Conservation (phyloP, 768 basidiomycete species). For the Mycena galopus region DNA sequence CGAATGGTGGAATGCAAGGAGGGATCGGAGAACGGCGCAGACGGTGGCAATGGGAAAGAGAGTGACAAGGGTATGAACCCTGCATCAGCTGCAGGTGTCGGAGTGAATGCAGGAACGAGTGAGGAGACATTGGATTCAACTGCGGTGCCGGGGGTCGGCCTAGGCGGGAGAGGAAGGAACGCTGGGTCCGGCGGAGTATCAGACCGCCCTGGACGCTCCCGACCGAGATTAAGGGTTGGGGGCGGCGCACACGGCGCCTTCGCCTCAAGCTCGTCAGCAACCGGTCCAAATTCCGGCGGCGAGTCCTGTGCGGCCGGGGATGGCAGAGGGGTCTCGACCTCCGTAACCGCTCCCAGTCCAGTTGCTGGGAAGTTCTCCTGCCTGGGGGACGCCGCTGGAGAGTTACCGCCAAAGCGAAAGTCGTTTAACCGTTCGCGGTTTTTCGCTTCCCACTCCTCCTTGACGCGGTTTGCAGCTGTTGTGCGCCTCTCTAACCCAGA, state of each 20-base stretch:
- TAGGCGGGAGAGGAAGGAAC: slow-evolving; percentile 17
- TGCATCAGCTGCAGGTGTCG: slow-evolving; percentile 13
- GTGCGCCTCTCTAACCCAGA: slow-evolving; percentile 35
- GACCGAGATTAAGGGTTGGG: slow-evolving; percentile 27
- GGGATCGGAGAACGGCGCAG: slow-evolving; percentile 6
- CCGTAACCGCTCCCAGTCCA: slow-evolving; percentile 26
- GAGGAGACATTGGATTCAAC: slow-evolving; percentile 16
- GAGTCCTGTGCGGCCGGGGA: slow-evolving; percentile 10
- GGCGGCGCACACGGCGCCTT: slow-evolving; percentile 30
- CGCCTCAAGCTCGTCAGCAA: neutral
- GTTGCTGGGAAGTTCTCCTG: slow-evolving; percentile 18
- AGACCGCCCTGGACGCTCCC: slow-evolving; percentile 25
- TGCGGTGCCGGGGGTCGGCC: neutral
- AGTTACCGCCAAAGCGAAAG: slow-evolving; percentile 52
- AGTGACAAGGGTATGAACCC: slow-evolving; percentile 27
- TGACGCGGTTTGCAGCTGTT: slow-evolving; percentile 66
- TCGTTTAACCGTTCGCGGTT: slow-evolving; percentile 51
- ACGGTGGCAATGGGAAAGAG: slow-evolving; percentile 25
- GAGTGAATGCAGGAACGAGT: slow-evolving; percentile 33
- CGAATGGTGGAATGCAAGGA: neutral
- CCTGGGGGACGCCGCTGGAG: slow-evolving; percentile 29
- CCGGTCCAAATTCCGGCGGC: neutral
- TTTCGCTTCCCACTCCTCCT: slow-evolving; percentile 65
- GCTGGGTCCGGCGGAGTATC: slow-evolving; percentile 24
- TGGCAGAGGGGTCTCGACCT: slow-evolving; percentile 28